Base-by-base conservation (phyloP, 2,329 filamentous ascomycete species). In the Neurospora sp. region DNA sequence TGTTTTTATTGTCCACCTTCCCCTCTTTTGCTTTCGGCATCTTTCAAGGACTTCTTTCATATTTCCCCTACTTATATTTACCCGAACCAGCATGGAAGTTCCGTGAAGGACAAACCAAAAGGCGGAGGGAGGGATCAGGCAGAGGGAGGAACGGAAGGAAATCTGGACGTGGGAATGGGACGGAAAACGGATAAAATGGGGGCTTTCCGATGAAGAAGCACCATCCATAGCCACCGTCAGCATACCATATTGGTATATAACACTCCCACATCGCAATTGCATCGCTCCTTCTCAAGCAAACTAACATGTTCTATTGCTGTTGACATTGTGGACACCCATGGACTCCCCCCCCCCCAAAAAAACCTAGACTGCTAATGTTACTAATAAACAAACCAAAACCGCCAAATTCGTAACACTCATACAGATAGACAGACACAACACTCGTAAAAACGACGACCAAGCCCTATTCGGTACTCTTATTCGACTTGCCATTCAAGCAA, bases 401-500 rank as follows among this genome's bases (percentile, higher is more conserved):
- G 17, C 8, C 8, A 43, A 43, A 10, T 43, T 43, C 17, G 42
- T 43, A n/a, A 43, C 40, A n/a, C 8, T 9, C 42, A 43, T 43
- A 52, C 19, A 23, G 11, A 43, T n/a, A 43, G 17, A 52, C 19
- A 28, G 11, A 28, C 11, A 52, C 15, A 28, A 52, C 2, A 15
- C 19, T 52, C 11, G 19, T 15, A 15, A 52, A 15, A 52, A 52
- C 46, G 28, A 28, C 46, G 19, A 52, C 6, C 19, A 46, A 19
- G 11, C 46, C 19, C 46, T 52, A 52, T 15, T 52, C 46, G 8
- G 11, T 52, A 52, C 46, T 52, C 46, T 52, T 52, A 52, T 52
- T 52, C 46, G 19, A 15, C 7, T 19, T 8, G 11, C 19, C 28
- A 10, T 66, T 68, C 38, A 68, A 68, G 74, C 77, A 67, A 93